Percentiles rank a stretch among this genome's conserved stretches.
Conservation (phyloP, 2,329 filamentous ascomycete species). For the Aspergillus nomiae region DNA sequence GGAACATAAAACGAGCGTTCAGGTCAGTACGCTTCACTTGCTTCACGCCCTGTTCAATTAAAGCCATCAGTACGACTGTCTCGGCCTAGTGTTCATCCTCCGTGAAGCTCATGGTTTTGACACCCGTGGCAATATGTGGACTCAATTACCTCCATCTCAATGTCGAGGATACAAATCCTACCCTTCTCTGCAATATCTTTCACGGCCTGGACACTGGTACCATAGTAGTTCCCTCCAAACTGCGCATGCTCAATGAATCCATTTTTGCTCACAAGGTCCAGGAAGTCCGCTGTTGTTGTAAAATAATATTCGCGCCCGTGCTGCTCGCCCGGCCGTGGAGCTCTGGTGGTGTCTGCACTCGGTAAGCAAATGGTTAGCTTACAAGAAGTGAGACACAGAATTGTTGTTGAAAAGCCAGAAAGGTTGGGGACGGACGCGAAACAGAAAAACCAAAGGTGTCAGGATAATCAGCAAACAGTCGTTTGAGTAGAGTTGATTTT, state of each 20-base stretch:
- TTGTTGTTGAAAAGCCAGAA: not conserved
- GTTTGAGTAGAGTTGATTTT: conserved; percentile 46
- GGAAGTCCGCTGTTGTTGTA: conserved; percentile 66
- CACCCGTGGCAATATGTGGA: not conserved
- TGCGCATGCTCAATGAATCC: conserved; percentile 86
- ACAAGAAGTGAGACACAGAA: conserved; percentile 10
- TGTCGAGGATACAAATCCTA: conserved; percentile 81
- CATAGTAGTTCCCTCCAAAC: conserved; percentile 85
- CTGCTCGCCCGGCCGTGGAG: conserved; percentile 72
- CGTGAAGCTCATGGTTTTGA: not conserved
- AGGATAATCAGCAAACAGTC: conserved; percentile 44
- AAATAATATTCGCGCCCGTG: conserved; percentile 83
- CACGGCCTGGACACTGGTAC: conserved; percentile 79
- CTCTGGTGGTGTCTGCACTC: conserved; percentile 71
- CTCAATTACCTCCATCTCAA: conserved; percentile 83
- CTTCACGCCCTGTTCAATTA: conserved; percentile 71
- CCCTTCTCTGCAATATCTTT: conserved; percentile 71
- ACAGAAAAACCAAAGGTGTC: conserved; percentile 47
- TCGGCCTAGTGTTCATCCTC: not conserved
- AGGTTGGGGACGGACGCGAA: conserved; percentile 32
- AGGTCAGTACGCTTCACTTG: conserved; percentile 79
- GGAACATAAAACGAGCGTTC: conserved; percentile 78
- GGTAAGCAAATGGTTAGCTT: not conserved
- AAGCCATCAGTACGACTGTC: conserved; percentile 5
- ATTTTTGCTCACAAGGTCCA: conserved; percentile 64